phyloP scores from a whole-genome alignment of 108 stramenopile species.

The Nitzschia sp. region DNA sequence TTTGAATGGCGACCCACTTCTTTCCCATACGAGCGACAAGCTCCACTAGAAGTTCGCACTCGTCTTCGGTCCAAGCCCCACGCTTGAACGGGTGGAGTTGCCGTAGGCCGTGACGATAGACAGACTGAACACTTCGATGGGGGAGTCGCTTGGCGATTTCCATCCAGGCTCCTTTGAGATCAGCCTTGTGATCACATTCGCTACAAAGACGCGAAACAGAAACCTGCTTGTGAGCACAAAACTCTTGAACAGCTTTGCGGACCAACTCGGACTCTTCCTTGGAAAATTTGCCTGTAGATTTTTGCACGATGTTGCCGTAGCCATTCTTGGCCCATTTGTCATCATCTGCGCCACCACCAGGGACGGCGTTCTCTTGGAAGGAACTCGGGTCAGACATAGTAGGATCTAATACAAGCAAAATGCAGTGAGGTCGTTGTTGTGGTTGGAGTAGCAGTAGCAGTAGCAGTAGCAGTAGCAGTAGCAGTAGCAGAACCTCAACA shows the following conservation, averaged over 20 bases:
- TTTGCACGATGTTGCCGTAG: slow-evolving; percentile 42
- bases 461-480: neutral
- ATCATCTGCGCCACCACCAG: neutral
- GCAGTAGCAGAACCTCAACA: neutral
- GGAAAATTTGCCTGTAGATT: slow-evolving; percentile 51
- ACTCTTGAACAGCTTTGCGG: slow-evolving; percentile 55
- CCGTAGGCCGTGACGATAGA: slow-evolving; percentile 77
- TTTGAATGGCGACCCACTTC: slow-evolving; percentile 70
- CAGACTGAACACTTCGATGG: slow-evolving; percentile 72
- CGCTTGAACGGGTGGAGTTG: slow-evolving; percentile 71
- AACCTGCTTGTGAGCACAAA: slow-evolving; percentile 59
- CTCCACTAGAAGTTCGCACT: slow-evolving; percentile 40
- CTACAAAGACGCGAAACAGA: slow-evolving; percentile 61
- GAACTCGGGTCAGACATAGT: neutral
- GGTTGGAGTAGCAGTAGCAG: neutral
- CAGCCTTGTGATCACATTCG: slow-evolving; percentile 73
- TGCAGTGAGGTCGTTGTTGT: neutral
- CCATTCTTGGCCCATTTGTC: slow-evolving; percentile 65
- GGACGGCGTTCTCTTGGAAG: neutral
- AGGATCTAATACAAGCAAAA: neutral
- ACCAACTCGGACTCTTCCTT: slow-evolving; percentile 58
- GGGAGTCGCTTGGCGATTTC: slow-evolving; percentile 77
- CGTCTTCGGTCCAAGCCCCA: slow-evolving; percentile 72
- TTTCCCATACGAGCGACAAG: slow-evolving; percentile 61
- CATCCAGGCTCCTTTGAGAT: slow-evolving; percentile 81